Percentiles rank a stretch among this genome's conserved stretches.
phyloP scores from a whole-genome alignment of 257 asterid species.

The Euphrasia confusa region DNA sequence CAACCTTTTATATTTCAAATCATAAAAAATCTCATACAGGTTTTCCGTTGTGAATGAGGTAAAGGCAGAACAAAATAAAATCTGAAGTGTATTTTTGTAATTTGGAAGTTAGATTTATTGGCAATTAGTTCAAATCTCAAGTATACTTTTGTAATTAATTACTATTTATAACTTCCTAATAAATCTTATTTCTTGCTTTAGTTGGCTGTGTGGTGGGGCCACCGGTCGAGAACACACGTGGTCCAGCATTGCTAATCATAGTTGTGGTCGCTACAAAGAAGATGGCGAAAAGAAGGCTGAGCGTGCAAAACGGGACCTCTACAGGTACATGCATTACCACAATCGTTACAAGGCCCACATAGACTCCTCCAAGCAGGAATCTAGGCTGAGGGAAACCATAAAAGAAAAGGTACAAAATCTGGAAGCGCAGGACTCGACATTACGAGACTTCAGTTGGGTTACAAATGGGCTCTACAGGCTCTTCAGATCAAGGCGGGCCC shows the following conservation, averaged over 20 bases:
- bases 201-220: conserved; percentile 94
- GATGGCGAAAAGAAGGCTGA: conserved; percentile 54
- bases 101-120: not conserved
- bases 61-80: not conserved
- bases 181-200: conserved; percentile 30
- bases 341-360: conserved; percentile 90
- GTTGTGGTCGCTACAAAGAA: conserved; percentile 91
- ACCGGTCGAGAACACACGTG: conserved; percentile 88
- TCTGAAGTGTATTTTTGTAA: not conserved
- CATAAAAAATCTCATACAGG: too few species aligned
- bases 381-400: conserved; percentile 56
- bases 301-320: conserved; percentile 76
- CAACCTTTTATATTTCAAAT: too few species aligned
- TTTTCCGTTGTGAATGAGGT: not conserved
- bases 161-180: not conserved
- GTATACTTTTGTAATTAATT: not conserved
- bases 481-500: conserved; percentile 83
- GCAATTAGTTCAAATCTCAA: not conserved
- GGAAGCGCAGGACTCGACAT: conserved; percentile 57
- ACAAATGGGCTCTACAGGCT: conserved; percentile 79
- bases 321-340: conserved; percentile 87
- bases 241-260: conserved; percentile 65
- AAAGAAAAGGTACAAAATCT: conserved; percentile 54
- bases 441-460: conserved; percentile 88
- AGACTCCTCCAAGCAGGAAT: conserved; percentile 79